These are phyloP conservation scores for Conticribra weissflogii DNA, from an alignment of 108 stramenopile genomes.

Conservation along the genomic window DNA sequence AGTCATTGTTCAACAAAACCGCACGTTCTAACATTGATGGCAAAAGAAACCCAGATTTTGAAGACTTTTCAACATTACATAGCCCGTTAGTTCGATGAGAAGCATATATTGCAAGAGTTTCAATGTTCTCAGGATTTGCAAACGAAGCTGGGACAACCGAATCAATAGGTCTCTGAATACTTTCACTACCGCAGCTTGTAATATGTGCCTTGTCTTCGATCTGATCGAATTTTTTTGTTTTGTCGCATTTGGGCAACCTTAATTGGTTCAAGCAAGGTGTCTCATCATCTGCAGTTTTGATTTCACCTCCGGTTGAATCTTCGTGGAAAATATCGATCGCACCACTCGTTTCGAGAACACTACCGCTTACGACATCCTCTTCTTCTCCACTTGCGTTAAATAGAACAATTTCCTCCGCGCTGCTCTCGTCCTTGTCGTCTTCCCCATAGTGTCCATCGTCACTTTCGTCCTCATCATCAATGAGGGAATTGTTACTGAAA, in stretches of 20 bases:
- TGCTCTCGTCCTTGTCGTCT: conserved; percentile 17
- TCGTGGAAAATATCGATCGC: background rate
- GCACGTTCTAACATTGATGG: conserved; percentile 51
- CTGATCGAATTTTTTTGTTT: too few species aligned
- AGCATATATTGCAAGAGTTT: conserved; percentile 8
- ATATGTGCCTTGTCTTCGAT: too few species aligned
- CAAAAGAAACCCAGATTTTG: conserved; percentile 6
- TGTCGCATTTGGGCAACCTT: too few species aligned
- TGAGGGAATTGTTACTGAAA: conserved; percentile 21
- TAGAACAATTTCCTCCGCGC: conserved; percentile 21
- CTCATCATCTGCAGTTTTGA: too few species aligned
- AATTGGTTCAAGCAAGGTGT: too few species aligned
- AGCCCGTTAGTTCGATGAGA: conserved; percentile 35
- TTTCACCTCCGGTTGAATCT: background rate
- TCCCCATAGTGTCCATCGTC: conserved; percentile 6
- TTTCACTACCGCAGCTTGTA: conserved; percentile 17
- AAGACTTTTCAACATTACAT: background rate
- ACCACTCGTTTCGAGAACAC: background rate
- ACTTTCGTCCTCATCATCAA: conserved; percentile 30
- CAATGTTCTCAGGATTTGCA: background rate
- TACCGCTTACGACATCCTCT: conserved; percentile 9
- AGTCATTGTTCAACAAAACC: conserved; percentile 48
- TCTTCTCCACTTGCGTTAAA: conserved; percentile 25
- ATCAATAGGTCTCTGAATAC: conserved; percentile 8
- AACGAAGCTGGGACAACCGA: background rate